phyloP scores from a whole-genome alignment of 2,329 filamentous ascomycete species.

The Colletotrichum horii region DNA sequence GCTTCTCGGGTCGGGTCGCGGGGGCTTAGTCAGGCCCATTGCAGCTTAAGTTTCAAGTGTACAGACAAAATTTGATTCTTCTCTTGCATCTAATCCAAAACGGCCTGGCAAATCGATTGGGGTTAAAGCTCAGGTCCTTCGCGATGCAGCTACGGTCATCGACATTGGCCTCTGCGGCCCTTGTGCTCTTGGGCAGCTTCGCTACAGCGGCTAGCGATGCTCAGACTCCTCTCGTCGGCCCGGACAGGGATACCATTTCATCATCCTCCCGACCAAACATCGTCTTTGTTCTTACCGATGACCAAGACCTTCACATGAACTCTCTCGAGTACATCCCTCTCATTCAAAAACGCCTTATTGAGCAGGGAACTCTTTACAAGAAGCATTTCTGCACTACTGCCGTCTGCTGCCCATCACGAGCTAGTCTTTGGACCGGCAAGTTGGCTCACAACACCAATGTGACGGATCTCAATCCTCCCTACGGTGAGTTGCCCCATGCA shows the following conservation, averaged over 20 bases:
- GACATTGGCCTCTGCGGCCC: not conserved
- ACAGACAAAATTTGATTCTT: not conserved
- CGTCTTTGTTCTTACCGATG: conserved; percentile 70
- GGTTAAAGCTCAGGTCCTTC: not conserved
- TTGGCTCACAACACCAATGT: conserved; percentile 71
- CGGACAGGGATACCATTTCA: not conserved
- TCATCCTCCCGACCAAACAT: conserved; percentile 53
- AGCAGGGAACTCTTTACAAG: conserved; percentile 62
- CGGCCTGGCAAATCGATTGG: not conserved
- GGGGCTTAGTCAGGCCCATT: not conserved
- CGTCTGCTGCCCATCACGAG: conserved; percentile 69
- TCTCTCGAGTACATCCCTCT: conserved; percentile 64
- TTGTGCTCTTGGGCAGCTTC: not conserved
- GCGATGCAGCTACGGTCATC: not conserved
- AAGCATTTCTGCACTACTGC: conserved; percentile 70
- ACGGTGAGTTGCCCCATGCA: conserved; percentile 48
- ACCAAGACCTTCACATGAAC: conserved; percentile 67
- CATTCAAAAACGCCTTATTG: conserved; percentile 56
- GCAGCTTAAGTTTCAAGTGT: not conserved
- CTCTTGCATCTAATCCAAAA: not conserved
- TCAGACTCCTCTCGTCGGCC: conserved; percentile 6
- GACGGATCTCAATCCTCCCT: conserved; percentile 56
- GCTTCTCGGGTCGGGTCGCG: not conserved
- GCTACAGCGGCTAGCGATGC: not conserved
- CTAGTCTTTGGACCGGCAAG: conserved; percentile 65